phyloP scores from a whole-genome alignment of 495 filamentous ascomycete species.

The Lasiosphaeris hirsuta region DNA sequence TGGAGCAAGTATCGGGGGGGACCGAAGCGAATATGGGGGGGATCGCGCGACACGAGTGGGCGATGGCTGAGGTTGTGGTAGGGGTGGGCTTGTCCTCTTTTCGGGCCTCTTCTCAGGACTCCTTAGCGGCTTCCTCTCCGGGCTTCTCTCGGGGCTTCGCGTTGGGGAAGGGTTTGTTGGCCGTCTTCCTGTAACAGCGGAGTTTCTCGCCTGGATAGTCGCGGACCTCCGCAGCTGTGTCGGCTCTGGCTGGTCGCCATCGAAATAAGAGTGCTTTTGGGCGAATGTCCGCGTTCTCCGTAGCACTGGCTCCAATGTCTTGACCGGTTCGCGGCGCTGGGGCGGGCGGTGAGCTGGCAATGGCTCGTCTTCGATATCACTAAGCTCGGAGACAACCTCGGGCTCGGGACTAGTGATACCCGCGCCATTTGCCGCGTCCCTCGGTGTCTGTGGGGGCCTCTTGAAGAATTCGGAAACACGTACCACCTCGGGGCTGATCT shows the following conservation, averaged over 20 bases:
- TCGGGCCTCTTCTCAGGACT: constrained; percentile 12
- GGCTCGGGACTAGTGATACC: constrained; percentile 6
- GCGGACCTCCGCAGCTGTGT: constrained; percentile 20
- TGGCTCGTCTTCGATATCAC: constrained; percentile 41
- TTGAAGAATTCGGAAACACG: constrained; percentile 25
- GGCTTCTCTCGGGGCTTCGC: not conserved
- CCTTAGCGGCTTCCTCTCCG: not conserved
- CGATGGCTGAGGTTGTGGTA: constrained; percentile 7
- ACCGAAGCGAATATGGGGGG: not conserved
- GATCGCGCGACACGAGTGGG: constrained; percentile 2
- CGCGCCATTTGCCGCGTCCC: not conserved
- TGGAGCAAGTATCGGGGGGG: not conserved
- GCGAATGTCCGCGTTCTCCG: constrained; percentile 20
- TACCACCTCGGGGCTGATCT: constrained; percentile 15
- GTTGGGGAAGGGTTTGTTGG: constrained; percentile 1
- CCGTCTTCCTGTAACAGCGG: not conserved
- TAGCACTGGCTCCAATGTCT: constrained; percentile 16
- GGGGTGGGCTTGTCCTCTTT: not conserved
- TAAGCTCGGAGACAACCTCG: constrained; percentile 45
- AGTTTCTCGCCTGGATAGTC: constrained; percentile 15
- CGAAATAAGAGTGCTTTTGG: constrained; percentile 3
- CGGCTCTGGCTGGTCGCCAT: constrained; percentile 9
- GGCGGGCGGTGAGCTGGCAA: constrained; percentile 11
- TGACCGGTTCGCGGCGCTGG: constrained; percentile 14
- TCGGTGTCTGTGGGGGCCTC: constrained; percentile 16